Conservation (phyloP, 306 rosid species). For the Castanopsis chinensis region DNA sequence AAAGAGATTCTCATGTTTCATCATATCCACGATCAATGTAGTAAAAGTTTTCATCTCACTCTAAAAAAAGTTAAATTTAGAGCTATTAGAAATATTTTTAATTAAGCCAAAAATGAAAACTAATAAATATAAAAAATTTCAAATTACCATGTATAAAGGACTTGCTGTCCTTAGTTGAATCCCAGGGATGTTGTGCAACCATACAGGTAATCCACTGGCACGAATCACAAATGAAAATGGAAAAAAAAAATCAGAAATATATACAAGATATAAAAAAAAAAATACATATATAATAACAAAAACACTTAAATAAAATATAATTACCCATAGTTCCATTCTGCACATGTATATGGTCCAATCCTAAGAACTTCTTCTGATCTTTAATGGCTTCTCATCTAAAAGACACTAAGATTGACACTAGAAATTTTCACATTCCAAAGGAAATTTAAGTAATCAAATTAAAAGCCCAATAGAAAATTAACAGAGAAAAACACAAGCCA, state of each 20-base stretch:
- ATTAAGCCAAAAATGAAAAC: not conserved
- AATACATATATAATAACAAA: not conserved
- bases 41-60: constrained; percentile 30
- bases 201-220: constrained; percentile 47
- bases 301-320: not conserved
- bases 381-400: too few relatives aligned
- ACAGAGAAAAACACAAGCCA: too few relatives aligned
- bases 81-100: not conserved
- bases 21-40: constrained; percentile 25
- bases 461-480: too few relatives aligned
- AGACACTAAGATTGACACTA: too few relatives aligned
- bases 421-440: too few relatives aligned
- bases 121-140: not conserved
- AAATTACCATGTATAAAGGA: constrained; percentile 22
- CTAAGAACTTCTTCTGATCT: too few relatives aligned
- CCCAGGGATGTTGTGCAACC: constrained; percentile 44
- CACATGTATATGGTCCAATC: constrained; percentile 56
- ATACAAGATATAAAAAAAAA: not conserved
- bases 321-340: constrained; percentile 58
- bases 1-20: constrained; percentile 27
- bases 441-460: too few relatives aligned
- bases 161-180: constrained; percentile 33
- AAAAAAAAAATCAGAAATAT: not conserved
- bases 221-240: not conserved
- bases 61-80: not conserved